Conservation (phyloP, 257 asterid genomes). For the Ehretia macrophylla region DNA sequence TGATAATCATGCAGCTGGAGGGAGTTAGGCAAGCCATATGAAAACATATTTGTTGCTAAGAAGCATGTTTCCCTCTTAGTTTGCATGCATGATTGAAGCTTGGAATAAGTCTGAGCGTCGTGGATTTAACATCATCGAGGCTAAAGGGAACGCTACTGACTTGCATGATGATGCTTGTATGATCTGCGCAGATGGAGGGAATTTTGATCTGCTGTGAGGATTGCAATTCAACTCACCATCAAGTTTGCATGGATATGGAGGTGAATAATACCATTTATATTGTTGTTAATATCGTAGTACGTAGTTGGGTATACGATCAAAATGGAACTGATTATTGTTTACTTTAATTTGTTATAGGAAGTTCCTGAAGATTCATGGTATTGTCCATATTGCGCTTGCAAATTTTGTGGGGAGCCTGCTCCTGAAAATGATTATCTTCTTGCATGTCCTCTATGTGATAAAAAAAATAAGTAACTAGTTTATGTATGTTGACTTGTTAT, state of each 20-base stretch:
- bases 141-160: slow-evolving; percentile 13
- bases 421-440: slow-evolving; percentile 14
- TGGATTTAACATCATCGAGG: slow-evolving; percentile 20
- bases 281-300: too few relatives aligned
- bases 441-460: slow-evolving; percentile 52
- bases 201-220: slow-evolving; percentile 49
- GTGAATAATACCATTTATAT: slow-evolving; percentile 6
- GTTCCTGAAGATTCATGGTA: slow-evolving; percentile 35
- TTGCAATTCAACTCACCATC: slow-evolving; percentile 58
- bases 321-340: neutral
- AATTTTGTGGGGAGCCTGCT: slow-evolving; percentile 29
- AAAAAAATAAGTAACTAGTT: slow-evolving; percentile 27
- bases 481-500: neutral
- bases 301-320: too few relatives aligned
- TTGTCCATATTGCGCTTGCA: slow-evolving; percentile 39
- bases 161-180: slow-evolving; percentile 48
- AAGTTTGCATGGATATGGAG: slow-evolving; percentile 35
- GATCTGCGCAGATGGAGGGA: slow-evolving; percentile 58
- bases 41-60: slow-evolving; percentile 12
- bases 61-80: slow-evolving; percentile 19
- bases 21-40: slow-evolving; percentile 24
- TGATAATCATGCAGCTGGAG: slow-evolving; percentile 30
- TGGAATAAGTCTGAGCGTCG: slow-evolving; percentile 27
- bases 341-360: slow-evolving; percentile 16
- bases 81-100: slow-evolving; percentile 32